Evolutionary conservation across 352 stramenopile species (phyloP), one percentile per base, ranked within the genome.

Genomic region (Chloridella minuta): DNA sequence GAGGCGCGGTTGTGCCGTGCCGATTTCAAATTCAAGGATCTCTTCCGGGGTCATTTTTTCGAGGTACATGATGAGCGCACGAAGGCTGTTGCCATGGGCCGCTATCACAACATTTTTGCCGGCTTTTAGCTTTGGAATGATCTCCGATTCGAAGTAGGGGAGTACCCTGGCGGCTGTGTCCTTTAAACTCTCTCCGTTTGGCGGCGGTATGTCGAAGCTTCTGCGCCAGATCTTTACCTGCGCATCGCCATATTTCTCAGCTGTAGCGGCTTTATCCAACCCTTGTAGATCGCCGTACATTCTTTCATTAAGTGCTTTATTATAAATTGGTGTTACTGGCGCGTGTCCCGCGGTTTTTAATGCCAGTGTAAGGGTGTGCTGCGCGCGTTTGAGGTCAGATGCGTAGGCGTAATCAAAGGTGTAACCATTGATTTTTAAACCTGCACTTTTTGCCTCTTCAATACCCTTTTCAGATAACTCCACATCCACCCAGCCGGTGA

Each of bases 291-390:
- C 92, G 87, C 97, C 97, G 88, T 98, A 99, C 90, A 98, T 95
- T 87, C 96, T 91, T 90, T 99, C 97, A 88, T 99, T 99, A 0
- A 99, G 91, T n/a, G n/a, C n/a, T n/a, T n/a, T n/a, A n/a, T n/a
- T n/a, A n/a, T n/a, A n/a, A n/a, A n/a, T n/a, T n/a, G n/a, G n/a
- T n/a, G n/a, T n/a, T n/a, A n/a, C n/a, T n/a, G n/a, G n/a, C n/a
- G n/a, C n/a, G n/a, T n/a, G n/a, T n/a, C n/a, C n/a, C n/a, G n/a
- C n/a, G n/a, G n/a, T n/a, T n/a, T n/a, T n/a, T n/a, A n/a, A n/a
- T n/a, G n/a, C n/a, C n/a, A n/a, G n/a, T n/a, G n/a, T n/a, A n/a
- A n/a, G n/a, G n/a, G n/a, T n/a, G n/a, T n/a, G n/a, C n/a, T n/a
- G n/a, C n/a, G n/a, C n/a, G n/a, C n/a, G n/a, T n/a, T n/a, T n/a